Conservation (phyloP, 2,329 filamentous ascomycete genomes). For the Bisporella sp. region DNA sequence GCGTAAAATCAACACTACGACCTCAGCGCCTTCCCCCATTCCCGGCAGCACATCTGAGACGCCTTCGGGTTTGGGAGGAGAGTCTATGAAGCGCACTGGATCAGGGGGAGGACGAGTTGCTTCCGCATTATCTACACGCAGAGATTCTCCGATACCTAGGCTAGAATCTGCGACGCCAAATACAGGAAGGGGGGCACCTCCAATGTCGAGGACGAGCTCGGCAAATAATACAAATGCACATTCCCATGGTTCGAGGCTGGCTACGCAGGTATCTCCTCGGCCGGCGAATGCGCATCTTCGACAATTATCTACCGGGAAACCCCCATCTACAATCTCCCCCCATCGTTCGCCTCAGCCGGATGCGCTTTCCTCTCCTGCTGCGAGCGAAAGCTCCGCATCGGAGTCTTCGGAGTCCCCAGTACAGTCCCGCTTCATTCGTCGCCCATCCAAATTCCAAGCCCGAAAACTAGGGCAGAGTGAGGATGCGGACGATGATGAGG, state of each 20-base stretch:
- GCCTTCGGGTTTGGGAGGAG: slow-evolving; percentile 27
- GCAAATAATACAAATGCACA: slow-evolving; percentile 24
- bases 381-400: slow-evolving; percentile 17
- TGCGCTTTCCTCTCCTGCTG: slow-evolving; percentile 12
- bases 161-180: slow-evolving; percentile 8
- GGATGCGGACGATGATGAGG: slow-evolving; percentile 25
- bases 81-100: slow-evolving; percentile 43
- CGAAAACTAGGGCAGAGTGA: slow-evolving; percentile 19
- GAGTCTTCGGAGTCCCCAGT: slow-evolving; percentile 17
- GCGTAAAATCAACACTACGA: slow-evolving; percentile 60
- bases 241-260: slow-evolving; percentile 1
- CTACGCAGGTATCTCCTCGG: slow-evolving; percentile 19
- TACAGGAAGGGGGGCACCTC: slow-evolving; percentile 17
- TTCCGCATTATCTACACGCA: slow-evolving; percentile 23
- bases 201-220: slow-evolving; percentile 25
- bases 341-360: slow-evolving; percentile 11
- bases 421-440: slow-evolving; percentile 24
- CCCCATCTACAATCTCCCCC: slow-evolving; percentile 8
- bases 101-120: slow-evolving; percentile 35
- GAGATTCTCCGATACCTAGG: slow-evolving; percentile 20
- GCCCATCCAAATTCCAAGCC: slow-evolving; percentile 17
- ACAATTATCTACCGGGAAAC: background rate
- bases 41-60: slow-evolving; percentile 40
- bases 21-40: slow-evolving; percentile 50
- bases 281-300: slow-evolving; percentile 17